These are phyloP conservation scores for Lachancea mirantina DNA, from an alignment of 805 yeast species.

Conservation along the genomic window DNA sequence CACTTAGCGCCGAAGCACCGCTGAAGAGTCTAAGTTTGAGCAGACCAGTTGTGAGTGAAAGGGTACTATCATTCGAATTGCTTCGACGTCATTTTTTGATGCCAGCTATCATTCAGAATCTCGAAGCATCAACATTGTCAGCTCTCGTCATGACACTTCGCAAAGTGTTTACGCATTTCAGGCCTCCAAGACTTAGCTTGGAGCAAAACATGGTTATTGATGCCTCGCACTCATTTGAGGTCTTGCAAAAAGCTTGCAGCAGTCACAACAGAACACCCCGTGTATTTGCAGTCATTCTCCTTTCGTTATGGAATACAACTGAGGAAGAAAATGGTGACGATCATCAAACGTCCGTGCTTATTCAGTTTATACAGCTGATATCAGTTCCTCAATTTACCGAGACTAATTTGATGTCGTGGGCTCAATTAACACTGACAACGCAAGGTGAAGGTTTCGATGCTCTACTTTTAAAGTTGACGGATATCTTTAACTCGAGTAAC, in stretches of 20 bases:
- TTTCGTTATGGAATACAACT: slow-evolving; percentile 44
- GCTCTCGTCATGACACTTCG: slow-evolving; percentile 40
- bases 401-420: slow-evolving; percentile 53
- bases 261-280: slow-evolving; percentile 50
- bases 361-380: slow-evolving; percentile 36
- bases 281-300: slow-evolving; percentile 41
- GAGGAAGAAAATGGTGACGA: slow-evolving; percentile 37
- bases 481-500: slow-evolving; percentile 56
- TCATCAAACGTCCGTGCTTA: slow-evolving; percentile 38
- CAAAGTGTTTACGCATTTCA: slow-evolving; percentile 46
- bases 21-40: slow-evolving; percentile 20
- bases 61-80: slow-evolving; percentile 22
- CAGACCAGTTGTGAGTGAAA: slow-evolving; percentile 24
- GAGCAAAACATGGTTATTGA: slow-evolving; percentile 1
- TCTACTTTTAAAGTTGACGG: slow-evolving; percentile 56
- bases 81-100: slow-evolving; percentile 22
- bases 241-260: slow-evolving; percentile 35
- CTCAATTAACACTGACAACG: slow-evolving; percentile 53
- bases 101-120: slow-evolving; percentile 17
- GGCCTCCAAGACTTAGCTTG: slow-evolving; percentile 38
- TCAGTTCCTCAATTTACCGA: slow-evolving; percentile 43
- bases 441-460: slow-evolving; percentile 64
- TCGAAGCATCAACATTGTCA: slow-evolving; percentile 34
- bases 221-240: slow-evolving; percentile 30
- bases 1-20: slow-evolving; percentile 9